Evolutionary conservation across 140 eudicot species (phyloP), one percentile per base, ranked within the genome.

Genomic region (Anethum foeniculum): DNA sequence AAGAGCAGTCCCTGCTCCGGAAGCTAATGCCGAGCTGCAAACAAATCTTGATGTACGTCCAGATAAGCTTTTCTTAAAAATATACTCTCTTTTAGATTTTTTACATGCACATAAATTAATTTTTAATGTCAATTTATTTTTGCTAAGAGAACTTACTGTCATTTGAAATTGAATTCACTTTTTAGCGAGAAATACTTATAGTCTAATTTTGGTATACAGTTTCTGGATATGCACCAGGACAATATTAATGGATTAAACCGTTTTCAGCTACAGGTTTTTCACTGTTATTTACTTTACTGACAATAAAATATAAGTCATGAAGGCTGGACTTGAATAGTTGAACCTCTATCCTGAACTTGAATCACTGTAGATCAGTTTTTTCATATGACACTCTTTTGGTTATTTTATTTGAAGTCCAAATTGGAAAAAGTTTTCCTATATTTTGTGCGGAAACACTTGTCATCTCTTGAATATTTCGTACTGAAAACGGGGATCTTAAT

Each of bases 1-100:
- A 52, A 74, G 96, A 80, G 93, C 90, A 77, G 77, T 81, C 39
- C 91, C 95, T 80, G 97, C 97, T n/a, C 97, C 91, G 5, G 95
- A 90, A 80, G 97, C 97, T 64, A 92, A 92, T 83, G 97, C 97
- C 7, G 97, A 92, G 84, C 86, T 88, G 76, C 96, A 92, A 82
- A 43, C 91, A 27, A 92, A 87, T 81, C 89, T 92, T 80, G 97
- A 92, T 85, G 97, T 92, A 88, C 81, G 95, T 75, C 32, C 77
- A 25, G 36, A 28, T 48, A 49, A 83, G 77, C 80, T 85, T 38
- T 78, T 54, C 39, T 62, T 39, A 1, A 80, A n/a, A 77, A 48
- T 58, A 75, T 60, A 67, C 43, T 28, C 13, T 32, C 19, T 21
- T 6, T 44, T 25, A 32, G 3, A 28, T 56, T 44, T 9, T 41